Conservation (phyloP, 2,329 filamentous ascomycete species). For the Ophiostoma perfectum region DNA sequence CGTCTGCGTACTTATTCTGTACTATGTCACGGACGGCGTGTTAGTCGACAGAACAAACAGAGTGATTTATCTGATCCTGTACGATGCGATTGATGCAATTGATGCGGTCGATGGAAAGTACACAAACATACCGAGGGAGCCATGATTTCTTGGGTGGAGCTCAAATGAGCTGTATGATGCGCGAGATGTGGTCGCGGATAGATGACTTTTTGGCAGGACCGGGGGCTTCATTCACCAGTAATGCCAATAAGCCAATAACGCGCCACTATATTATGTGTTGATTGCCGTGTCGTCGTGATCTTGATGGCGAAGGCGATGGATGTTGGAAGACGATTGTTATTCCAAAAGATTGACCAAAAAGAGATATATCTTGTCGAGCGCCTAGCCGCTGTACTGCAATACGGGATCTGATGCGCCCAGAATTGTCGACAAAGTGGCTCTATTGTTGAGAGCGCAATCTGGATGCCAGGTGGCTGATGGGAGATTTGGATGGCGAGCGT, state of each 20-base stretch:
- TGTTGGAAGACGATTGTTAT: not conserved
- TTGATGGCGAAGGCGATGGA: not conserved
- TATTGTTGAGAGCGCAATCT: not conserved
- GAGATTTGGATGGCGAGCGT: not conserved
- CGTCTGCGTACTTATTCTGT: slow-evolving; percentile 38
- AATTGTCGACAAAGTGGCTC: not conserved
- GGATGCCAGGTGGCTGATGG: not conserved
- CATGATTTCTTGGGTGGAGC: slow-evolving; percentile 15
- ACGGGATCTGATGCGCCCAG: not conserved
- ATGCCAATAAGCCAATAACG: not conserved
- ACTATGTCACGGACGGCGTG: slow-evolving; percentile 18
- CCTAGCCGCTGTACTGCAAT: no score
- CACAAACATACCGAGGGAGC: slow-evolving; percentile 18
- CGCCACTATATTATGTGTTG: not conserved
- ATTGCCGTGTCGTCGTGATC: not conserved
- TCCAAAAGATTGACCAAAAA: not conserved
- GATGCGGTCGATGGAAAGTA: not conserved
- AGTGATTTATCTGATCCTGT: not conserved
- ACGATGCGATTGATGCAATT: not conserved
- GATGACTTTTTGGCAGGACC: not conserved
- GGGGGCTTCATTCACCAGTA: not conserved
- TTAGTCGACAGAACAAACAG: not conserved
- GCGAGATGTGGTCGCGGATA: not conserved
- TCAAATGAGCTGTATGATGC: not conserved
- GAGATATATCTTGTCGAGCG: not conserved